Evolutionary conservation across 108 stramenopile genomes (phyloP).

Genomic region (Cyclotella kingstonii): DNA sequence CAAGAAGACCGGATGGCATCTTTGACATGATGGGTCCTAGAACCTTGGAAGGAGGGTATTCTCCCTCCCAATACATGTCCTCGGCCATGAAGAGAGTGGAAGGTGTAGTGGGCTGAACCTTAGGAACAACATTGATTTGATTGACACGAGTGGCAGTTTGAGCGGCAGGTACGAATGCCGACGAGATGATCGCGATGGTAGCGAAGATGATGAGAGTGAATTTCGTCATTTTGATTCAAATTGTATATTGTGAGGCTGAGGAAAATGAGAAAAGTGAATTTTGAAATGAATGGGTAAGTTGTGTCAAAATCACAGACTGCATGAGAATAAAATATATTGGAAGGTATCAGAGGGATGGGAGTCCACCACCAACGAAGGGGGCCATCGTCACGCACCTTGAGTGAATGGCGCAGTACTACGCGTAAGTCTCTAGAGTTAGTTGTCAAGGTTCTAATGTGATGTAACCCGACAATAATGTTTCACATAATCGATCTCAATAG

Average conservation of each 20-base stretch:
- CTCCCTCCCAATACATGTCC: conserved; percentile 91
- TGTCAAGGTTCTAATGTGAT: too few relatives aligned
- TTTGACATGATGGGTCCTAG: conserved; percentile 94
- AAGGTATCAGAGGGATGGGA: too few relatives aligned
- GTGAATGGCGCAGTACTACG: too few relatives aligned
- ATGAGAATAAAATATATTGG: too few relatives aligned
- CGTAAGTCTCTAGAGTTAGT: too few relatives aligned
- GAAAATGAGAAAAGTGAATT: not conserved
- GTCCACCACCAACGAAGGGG: too few relatives aligned
- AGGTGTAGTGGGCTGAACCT: conserved; percentile 22
- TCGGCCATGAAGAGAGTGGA: conserved; percentile 66
- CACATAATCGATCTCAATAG: too few relatives aligned
- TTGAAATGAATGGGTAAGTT: too few relatives aligned
- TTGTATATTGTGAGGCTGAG: not conserved
- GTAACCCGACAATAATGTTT: too few relatives aligned
- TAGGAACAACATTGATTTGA: conserved; percentile 37
- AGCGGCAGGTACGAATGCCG: conserved; percentile 70
- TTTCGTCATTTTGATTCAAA: conserved; percentile 40
- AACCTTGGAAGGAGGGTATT: conserved; percentile 91
- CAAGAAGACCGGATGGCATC: conserved; percentile 88
- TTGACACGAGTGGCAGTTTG: conserved; percentile 32
- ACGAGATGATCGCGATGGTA: conserved; percentile 62
- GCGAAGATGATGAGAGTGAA: conserved; percentile 70
- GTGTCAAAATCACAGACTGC: too few relatives aligned
- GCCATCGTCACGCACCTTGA: too few relatives aligned